Conservation (phyloP, 805 yeast species). For the Yarrowia keelungensis region DNA sequence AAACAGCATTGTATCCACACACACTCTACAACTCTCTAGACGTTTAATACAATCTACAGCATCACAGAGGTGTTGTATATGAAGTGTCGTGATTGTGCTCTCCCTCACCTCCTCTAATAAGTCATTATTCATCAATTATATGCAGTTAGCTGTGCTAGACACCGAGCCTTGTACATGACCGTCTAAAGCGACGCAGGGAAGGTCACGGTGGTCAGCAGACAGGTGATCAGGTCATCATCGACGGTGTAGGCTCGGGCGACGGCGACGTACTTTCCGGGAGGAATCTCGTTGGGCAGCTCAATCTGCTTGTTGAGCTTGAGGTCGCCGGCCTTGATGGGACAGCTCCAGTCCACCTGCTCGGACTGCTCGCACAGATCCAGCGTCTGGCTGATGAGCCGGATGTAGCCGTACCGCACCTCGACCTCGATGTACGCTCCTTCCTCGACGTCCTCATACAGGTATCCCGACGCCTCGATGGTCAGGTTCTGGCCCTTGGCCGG, state of each 20-base stretch:
- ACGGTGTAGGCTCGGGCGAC: conserved; percentile 88
- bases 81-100: neutral
- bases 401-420: conserved; percentile 90
- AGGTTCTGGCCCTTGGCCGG: conserved; percentile 86
- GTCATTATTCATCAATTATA: conserved; percentile 27
- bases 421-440: conserved; percentile 96
- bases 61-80: too few species aligned
- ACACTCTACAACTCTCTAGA: too few species aligned
- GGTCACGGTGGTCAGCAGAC: conserved; percentile 61
- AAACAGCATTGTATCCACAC: too few species aligned
- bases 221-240: conserved; percentile 81
- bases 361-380: conserved; percentile 91
- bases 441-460: conserved; percentile 59
- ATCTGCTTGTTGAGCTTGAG: conserved; percentile 73
- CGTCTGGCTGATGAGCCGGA: conserved; percentile 85
- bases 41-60: neutral
- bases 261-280: conserved; percentile 91
- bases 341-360: conserved; percentile 79
- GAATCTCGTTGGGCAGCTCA: conserved; percentile 88
- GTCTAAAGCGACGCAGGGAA: conserved; percentile 49
- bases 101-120: neutral
- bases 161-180: too few species aligned
- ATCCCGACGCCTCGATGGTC: conserved; percentile 79
- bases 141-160: conserved; percentile 11
- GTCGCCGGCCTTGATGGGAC: conserved; percentile 79